Base-by-base conservation (phyloP, 345 rosid species). In the Salix brachista region DNA sequence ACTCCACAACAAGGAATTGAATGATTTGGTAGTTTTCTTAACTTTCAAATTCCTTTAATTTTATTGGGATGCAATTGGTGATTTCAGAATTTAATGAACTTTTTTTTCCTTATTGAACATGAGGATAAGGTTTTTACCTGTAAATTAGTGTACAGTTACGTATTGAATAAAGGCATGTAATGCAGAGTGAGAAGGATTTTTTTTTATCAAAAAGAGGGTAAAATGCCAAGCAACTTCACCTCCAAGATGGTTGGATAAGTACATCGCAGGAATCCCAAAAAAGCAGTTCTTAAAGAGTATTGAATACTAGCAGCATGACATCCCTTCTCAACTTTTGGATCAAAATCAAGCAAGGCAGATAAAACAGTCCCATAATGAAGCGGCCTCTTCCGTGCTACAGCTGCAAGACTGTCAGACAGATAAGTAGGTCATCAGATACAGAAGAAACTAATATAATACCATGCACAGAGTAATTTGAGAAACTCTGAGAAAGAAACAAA, bases 211-310 rank as follows among this genome's bases (percentile, higher is more conserved):
- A 62, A 37, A 58, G 19, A 74, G 54, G 39, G 41, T 34, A 65
- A 41, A 66, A 10, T 69, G 44, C 14, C 5, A 58, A 26, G 60
- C 32, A 58, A 25, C 50, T 65, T 74, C 84, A 96, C 99, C 98
- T 96, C 99, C 50, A 90, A 46, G 75, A 91, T 88, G 71, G 89
- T 44, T 23, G 97, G 91, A 86, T 83, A 72, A 67, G 90, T 85
- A 82, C 94, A 89, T 83, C 99, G 87, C 73, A 96, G 90, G 84
- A 96, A 96, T 82, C 98, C 98, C 85, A 96, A 80, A 79, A 91
- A 92, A 50, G 99, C 96, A 79, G 97, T 91, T 84, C 96, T 92
- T 69, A 96, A 71, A 44, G 98, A 96, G 82, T 91, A 93, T 70
- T 87, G 97, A 62, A 93, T 80, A 76, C 98, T 96, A 81, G 88